These are phyloP conservation scores for Pestalotiopsis sp. DNA, from an alignment of 2,329 filamentous ascomycete genomes.

Conservation along the genomic window DNA sequence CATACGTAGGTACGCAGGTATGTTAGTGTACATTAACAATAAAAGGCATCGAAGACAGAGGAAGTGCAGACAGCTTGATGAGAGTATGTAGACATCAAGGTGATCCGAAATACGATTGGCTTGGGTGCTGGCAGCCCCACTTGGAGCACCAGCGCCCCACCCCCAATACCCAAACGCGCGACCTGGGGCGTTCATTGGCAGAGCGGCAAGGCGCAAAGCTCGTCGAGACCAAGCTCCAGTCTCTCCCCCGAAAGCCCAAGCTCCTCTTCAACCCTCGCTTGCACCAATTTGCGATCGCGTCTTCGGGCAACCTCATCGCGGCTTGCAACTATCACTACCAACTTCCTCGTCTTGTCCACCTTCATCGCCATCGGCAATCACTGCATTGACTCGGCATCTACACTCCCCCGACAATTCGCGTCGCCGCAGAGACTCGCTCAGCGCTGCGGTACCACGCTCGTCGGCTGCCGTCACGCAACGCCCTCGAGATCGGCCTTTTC, in stretches of 20 bases:
- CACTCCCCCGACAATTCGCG: neutral
- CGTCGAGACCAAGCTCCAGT: neutral
- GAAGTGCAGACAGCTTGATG: no score
- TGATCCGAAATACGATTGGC: neutral
- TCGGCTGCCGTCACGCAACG: neutral
- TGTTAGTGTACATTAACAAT: no score
- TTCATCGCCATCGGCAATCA: no score
- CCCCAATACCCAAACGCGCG: neutral
- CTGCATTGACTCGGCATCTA: neutral
- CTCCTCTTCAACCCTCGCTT: constrained; percentile 3
- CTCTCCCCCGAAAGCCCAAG: neutral
- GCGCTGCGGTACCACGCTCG: neutral
- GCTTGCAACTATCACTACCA: neutral
- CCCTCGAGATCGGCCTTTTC: neutral
- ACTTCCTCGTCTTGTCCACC: no score
- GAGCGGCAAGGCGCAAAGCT: constrained; percentile 1
- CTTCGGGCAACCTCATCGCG: constrained; percentile 1
- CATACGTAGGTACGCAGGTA: no score
- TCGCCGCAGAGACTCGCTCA: neutral
- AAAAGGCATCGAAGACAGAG: no score
- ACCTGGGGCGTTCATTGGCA: neutral
- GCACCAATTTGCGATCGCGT: constrained; percentile 10
- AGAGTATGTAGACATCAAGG: neutral
- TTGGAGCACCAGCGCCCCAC: neutral
- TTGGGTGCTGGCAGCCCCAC: neutral